phyloP scores from a whole-genome alignment of 495 filamentous ascomycete species.

The Trichoderma orchidacearum region DNA sequence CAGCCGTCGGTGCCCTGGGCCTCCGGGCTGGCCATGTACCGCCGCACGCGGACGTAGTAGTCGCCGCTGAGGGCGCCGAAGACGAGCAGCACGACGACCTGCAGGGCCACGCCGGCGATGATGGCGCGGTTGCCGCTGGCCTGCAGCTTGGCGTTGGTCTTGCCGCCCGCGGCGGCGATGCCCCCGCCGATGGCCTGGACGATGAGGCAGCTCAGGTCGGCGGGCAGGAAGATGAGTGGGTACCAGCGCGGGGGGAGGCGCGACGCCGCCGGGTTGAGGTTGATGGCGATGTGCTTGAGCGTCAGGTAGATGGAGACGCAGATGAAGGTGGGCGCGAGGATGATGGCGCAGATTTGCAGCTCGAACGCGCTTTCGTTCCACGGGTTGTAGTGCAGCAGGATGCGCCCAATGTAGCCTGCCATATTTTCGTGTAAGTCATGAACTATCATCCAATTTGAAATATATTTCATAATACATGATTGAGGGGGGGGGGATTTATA shows the following conservation, averaged over 20 bases:
- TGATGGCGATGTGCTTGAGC: conserved; percentile 48
- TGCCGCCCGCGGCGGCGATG: conserved; percentile 37
- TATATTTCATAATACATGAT: background rate
- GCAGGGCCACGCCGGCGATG: conserved; percentile 57
- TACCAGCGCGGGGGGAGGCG: conserved; percentile 42
- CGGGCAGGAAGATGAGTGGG: conserved; percentile 51
- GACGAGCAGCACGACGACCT: conserved; percentile 47
- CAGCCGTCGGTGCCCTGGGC: conserved; percentile 7
- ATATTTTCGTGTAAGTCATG: background rate
- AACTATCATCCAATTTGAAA: background rate
- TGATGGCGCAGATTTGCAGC: conserved; percentile 53
- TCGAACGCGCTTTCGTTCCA: conserved; percentile 47
- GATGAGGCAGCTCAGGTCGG: conserved; percentile 48
- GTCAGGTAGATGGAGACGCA: conserved; percentile 55
- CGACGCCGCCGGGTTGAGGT: conserved; percentile 39
- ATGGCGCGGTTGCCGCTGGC: conserved; percentile 47
- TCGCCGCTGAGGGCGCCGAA: conserved; percentile 39
- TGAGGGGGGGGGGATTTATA: no score
- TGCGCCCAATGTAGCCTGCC: conserved; percentile 47
- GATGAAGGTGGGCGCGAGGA: conserved; percentile 51
- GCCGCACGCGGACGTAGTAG: conserved; percentile 32
- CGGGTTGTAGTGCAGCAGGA: conserved; percentile 46
- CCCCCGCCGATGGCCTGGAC: conserved; percentile 53
- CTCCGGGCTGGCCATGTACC: conserved; percentile 16
- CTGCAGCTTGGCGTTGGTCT: conserved; percentile 20